Evolutionary conservation across 371 early-diverging fungal species (phyloP), one percentile per base, ranked within the genome.

Genomic region (Mucor piriformis): DNA sequence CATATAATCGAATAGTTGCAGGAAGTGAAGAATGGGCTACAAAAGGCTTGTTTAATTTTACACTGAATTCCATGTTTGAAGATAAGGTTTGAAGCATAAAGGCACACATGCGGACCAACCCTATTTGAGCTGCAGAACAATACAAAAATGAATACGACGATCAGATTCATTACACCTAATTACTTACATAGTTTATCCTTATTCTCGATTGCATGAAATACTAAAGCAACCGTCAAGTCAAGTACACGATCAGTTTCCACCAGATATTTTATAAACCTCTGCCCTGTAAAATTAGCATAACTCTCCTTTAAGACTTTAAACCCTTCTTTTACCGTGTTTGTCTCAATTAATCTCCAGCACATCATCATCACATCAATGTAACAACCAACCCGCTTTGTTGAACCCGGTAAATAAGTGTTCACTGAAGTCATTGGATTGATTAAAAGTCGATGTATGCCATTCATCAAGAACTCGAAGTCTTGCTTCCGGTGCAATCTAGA

Each of bases 21-120:
- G 90, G 88, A 13, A 89, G 69, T 2, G 87, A 79, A 0, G 88
- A 73, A 54, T 88, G 85, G 18, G 77, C 76, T 18, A 88, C 85
- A 59, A 93, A 95, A 7, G 82, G 61, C 50, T 83, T 84, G 71
- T 94, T 94, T 29, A 95, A 75, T 51, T 85, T 88, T 15, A 83
- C 78, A 10, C 89, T 89, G 67, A 90, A 95, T 4, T 78, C 71
- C 20, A 89, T 85, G 54, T 91, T 90, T 37, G 91, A 89, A 0
- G 93, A 93, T 24, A 95, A 67, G 6, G 88, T 85, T 63, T 94
- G 96, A 24, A 95, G 77, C 40, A 93, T 82, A 65, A 88, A 93
- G 23, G 87, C 87, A 38, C 90, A 88, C 81, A 92, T 87, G 42
- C 93, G 86, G 18, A 91, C 84, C 51, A 92, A 68, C 0, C 92